Percentiles rank a stretch among this genome's conserved stretches.
These are phyloP conservation scores for Citrus inodora DNA, from an alignment of 345 rosid species.

Conservation along the genomic window DNA sequence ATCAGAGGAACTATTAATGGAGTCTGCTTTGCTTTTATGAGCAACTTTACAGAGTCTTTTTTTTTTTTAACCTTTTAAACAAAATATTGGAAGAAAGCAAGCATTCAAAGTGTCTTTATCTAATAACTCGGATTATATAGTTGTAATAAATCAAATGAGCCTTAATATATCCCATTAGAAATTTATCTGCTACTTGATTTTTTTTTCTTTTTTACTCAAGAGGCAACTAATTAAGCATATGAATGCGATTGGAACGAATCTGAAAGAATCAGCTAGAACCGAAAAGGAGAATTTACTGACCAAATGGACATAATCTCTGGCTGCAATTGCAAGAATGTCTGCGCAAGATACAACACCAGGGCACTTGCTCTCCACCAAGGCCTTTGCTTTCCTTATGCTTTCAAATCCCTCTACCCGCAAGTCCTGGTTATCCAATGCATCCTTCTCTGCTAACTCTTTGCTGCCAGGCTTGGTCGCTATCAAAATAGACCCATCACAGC, in stretches of 20 bases:
- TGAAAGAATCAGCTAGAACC: neutral
- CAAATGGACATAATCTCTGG: conserved; percentile 75
- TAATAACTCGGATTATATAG: neutral
- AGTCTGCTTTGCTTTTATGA: neutral
- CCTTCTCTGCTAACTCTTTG: conserved; percentile 64
- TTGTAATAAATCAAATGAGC: neutral
- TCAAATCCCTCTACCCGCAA: conserved; percentile 67
- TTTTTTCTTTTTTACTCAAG: neutral
- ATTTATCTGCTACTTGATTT: neutral
- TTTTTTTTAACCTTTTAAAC: neutral
- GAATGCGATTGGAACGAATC: neutral
- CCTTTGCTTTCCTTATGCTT: conserved; percentile 55
- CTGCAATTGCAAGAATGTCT: conserved; percentile 79
- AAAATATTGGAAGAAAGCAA: neutral
- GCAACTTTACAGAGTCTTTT: neutral
- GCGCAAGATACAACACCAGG: conserved; percentile 87
- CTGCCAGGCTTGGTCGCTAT: conserved; percentile 57
- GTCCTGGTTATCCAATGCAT: conserved; percentile 65
- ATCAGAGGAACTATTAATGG: neutral
- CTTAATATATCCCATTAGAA: neutral
- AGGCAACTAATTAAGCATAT: neutral
- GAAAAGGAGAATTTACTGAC: conserved; percentile 21
- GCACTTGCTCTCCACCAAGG: conserved; percentile 71
- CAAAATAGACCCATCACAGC: conserved; percentile 82
- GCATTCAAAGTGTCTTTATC: neutral